Conservation (phyloP, 768 basidiomycete species). For the Mycena sanguinolenta region DNA sequence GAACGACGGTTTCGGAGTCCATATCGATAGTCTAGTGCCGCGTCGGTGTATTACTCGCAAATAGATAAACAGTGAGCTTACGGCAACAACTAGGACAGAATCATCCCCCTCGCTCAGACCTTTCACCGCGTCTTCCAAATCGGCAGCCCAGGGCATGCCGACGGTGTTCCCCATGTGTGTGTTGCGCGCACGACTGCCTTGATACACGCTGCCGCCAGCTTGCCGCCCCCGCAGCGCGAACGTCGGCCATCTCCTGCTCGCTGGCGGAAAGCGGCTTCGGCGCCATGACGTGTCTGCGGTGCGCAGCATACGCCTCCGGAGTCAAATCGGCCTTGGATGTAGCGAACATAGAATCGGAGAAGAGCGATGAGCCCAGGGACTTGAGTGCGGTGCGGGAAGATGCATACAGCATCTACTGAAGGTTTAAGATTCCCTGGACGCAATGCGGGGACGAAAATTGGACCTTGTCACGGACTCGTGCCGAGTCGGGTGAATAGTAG, state of each 20-base stretch:
- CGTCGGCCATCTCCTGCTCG: conserved; percentile 85
- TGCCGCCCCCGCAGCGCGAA: conserved; percentile 83
- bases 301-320: conserved; percentile 78
- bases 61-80: conserved; percentile 49
- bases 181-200: conserved; percentile 68
- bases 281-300: conserved; percentile 77
- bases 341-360: conserved; percentile 84
- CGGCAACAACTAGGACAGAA: conserved; percentile 73
- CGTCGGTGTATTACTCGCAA: not conserved
- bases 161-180: conserved; percentile 72
- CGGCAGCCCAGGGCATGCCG: conserved; percentile 76
- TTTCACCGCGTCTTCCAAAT: conserved; percentile 74
- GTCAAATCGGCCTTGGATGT: conserved; percentile 78
- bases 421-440: conserved; percentile 14
- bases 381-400: conserved; percentile 80
- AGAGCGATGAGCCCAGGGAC: conserved; percentile 79
- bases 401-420: conserved; percentile 86
- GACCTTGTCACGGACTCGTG: conserved; percentile 88
- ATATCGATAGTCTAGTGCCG: conserved; percentile 73
- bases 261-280: conserved; percentile 86
- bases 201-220: conserved; percentile 61
- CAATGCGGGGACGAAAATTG: conserved; percentile 24
- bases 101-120: conserved; percentile 65
- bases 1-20: conserved; percentile 68
- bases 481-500: conserved; percentile 86